These are phyloP conservation scores for Aspergillus piperis DNA, from an alignment of 2,329 filamentous ascomycete species.

Conservation along the genomic window DNA sequence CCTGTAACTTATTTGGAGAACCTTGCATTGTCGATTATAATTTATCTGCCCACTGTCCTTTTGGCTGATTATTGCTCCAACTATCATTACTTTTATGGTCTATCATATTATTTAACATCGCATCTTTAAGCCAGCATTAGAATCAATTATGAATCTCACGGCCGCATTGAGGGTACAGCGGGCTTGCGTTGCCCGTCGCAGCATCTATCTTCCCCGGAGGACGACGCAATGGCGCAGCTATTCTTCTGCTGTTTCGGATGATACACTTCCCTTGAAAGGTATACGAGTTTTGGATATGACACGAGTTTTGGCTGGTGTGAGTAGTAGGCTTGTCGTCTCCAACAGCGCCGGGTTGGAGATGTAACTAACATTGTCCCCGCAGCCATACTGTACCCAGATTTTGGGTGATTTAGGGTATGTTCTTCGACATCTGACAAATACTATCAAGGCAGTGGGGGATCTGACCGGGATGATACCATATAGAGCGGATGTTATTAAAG, in stretches of 20 bases:
- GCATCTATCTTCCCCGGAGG: slow-evolving; percentile 21
- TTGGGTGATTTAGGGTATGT: slow-evolving; percentile 89
- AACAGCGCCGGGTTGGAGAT: background rate
- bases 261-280: slow-evolving; percentile 72
- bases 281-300: slow-evolving; percentile 95
- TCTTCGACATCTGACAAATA: background rate
- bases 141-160: slow-evolving; percentile 27
- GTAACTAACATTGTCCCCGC: slow-evolving; percentile 14
- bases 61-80: too few species aligned
- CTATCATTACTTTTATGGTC: slow-evolving; percentile 1
- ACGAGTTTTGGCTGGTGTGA: slow-evolving; percentile 86
- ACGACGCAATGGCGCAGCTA: slow-evolving; percentile 34
- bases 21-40: background rate
- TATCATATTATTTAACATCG: background rate
- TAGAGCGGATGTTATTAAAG: slow-evolving; percentile 94
- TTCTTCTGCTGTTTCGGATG: slow-evolving; percentile 44
- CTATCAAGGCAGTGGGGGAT: background rate
- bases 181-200: slow-evolving; percentile 21
- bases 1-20: background rate
- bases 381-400: slow-evolving; percentile 98
- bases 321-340: slow-evolving; percentile 35
- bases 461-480: slow-evolving; percentile 7
- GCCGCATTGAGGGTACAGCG: slow-evolving; percentile 24
- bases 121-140: background rate
- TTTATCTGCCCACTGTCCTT: background rate